These are phyloP conservation scores for Falciphora oryzae DNA, from an alignment of 2,329 filamentous ascomycete species.

Conservation along the genomic window DNA sequence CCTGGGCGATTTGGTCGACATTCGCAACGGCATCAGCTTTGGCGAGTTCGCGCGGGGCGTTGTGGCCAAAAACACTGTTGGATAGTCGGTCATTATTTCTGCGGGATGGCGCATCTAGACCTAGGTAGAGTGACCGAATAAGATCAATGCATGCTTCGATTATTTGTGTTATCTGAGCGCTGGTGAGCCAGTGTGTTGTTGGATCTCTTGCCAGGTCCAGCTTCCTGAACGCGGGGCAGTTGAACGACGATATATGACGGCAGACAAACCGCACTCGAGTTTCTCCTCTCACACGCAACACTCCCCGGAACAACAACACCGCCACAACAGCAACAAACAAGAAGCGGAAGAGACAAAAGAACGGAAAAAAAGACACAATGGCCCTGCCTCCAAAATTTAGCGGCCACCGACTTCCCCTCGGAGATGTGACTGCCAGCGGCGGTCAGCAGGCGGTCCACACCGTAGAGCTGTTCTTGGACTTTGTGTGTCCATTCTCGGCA, in stretches of 20 bases:
- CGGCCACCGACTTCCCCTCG: slow-evolving; percentile 54
- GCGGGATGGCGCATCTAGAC: no score
- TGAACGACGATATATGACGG: not conserved
- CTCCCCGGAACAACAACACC: not conserved
- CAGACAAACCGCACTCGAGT: not conserved
- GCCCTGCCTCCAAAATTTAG: slow-evolving; percentile 73
- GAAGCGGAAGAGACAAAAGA: not conserved
- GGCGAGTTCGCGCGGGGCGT: slow-evolving; percentile 66
- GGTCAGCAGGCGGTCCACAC: slow-evolving; percentile 38
- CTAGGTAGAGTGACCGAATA: not conserved
- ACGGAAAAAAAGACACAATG: slow-evolving; percentile 41
- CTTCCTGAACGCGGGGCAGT: not conserved
- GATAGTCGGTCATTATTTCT: slow-evolving; percentile 9
- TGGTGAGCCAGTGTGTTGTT: not conserved
- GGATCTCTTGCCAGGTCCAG: not conserved
- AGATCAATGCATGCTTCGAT: not conserved
- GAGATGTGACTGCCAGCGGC: not conserved
- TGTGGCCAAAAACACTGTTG: slow-evolving; percentile 53
- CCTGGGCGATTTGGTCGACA: slow-evolving; percentile 71
- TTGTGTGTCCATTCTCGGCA: slow-evolving; percentile 72
- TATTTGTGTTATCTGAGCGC: not conserved
- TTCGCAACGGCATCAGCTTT: slow-evolving; percentile 61
- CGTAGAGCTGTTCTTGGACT: slow-evolving; percentile 72
- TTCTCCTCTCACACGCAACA: not conserved
- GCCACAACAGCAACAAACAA: no score